These are phyloP conservation scores for Mycena polygramma DNA, from an alignment of 768 basidiomycete genomes.

Conservation along the genomic window DNA sequence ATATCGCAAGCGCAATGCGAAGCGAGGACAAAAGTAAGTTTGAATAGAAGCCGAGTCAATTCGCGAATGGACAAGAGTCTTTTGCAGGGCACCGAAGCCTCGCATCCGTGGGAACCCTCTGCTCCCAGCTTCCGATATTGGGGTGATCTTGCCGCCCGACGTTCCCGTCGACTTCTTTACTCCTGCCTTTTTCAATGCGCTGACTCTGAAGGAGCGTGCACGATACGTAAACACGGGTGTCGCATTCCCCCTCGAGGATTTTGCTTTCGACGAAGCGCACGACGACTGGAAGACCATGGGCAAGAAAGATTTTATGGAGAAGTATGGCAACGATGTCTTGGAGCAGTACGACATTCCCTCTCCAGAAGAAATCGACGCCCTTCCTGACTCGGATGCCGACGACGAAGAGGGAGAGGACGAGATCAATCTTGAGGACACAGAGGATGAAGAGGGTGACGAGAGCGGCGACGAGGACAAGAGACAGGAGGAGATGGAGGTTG, in stretches of 20 bases:
- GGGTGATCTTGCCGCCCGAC: constrained; percentile 7
- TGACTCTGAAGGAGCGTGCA: constrained; percentile 18
- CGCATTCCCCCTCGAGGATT: constrained; percentile 22
- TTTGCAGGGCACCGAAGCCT: neutral
- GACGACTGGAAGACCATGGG: constrained; percentile 24
- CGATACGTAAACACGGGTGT: constrained; percentile 22
- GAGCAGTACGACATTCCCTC: constrained; percentile 18
- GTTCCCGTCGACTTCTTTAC: constrained; percentile 27
- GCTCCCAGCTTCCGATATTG: constrained; percentile 14
- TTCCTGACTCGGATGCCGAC: constrained; percentile 15
- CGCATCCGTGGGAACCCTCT: constrained; percentile 8
- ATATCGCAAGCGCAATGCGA: constrained; percentile 20
- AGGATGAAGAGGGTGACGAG: constrained; percentile 18
- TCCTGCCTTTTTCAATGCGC: constrained; percentile 20
- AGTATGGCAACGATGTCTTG: constrained; percentile 26
- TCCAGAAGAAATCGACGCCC: constrained; percentile 7
- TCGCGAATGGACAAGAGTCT: neutral
- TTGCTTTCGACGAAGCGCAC: constrained; percentile 11
- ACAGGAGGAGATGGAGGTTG: no score
- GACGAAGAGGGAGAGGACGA: constrained; percentile 23
- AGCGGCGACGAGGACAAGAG: constrained; percentile 14
- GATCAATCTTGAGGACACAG: constrained; percentile 23
- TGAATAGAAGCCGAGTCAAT: neutral
- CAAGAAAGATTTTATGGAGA: constrained; percentile 19
- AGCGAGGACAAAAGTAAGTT: constrained; percentile 15